These are phyloP conservation scores for Saturnispora besseyi DNA, from an alignment of 805 yeast genomes.

Conservation along the genomic window DNA sequence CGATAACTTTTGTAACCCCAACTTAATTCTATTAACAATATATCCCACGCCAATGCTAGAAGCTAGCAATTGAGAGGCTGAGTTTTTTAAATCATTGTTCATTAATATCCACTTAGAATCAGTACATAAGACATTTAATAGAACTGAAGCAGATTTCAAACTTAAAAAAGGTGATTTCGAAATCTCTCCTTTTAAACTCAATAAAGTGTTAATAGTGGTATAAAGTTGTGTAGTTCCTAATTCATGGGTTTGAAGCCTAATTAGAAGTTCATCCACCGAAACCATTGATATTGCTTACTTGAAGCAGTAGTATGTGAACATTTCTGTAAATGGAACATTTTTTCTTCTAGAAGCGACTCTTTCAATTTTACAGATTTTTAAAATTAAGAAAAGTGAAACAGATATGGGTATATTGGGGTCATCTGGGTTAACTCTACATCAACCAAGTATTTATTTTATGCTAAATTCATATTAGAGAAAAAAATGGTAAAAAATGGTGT, in stretches of 20 bases:
- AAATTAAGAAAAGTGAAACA: too few species aligned
- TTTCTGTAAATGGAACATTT: neutral
- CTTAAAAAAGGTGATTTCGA: neutral
- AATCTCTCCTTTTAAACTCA: neutral
- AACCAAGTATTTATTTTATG: too few species aligned
- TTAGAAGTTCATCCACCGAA: neutral
- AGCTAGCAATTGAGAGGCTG: slow-evolving; percentile 10
- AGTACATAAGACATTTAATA: neutral
- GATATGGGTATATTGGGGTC: too few species aligned
- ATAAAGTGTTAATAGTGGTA: neutral
- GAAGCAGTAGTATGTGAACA: neutral
- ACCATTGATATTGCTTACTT: neutral
- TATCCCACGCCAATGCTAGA: slow-evolving; percentile 22
- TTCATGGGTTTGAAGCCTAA: neutral
- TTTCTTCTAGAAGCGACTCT: neutral
- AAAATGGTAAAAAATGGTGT: too few species aligned
- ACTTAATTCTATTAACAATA: slow-evolving; percentile 4
- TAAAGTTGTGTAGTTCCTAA: neutral
- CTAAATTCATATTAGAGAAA: too few species aligned
- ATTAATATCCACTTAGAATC: slow-evolving; percentile 9
- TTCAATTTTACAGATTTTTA: neutral
- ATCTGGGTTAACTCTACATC: too few species aligned
- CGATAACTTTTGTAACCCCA: neutral
- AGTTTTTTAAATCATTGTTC: slow-evolving; percentile 3
- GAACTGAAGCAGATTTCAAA: neutral